Evolutionary conservation across 1,139 yeast genomes (phyloP).

Genomic region (Kurtzmaniella quercitrusa): DNA sequence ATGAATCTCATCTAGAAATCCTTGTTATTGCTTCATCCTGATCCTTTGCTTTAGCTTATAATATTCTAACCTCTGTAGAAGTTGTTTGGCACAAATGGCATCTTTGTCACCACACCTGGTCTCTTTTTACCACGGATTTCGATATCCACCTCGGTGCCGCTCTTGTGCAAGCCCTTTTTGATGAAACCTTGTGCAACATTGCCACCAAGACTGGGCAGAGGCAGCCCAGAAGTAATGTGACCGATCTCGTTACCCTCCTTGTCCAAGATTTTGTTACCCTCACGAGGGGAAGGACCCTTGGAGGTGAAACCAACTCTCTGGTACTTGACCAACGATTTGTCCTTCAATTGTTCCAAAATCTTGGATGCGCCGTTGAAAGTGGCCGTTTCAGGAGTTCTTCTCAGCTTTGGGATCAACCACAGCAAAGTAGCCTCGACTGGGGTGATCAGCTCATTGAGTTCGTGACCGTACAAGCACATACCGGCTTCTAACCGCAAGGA

Average conservation of each 20-base stretch:
- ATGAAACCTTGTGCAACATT: conserved; percentile 93
- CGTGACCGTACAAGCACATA: conserved; percentile 96
- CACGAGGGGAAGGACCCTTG: conserved; percentile 91
- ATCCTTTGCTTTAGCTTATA: no score
- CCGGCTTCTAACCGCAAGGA: conserved; percentile 95
- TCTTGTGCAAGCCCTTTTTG: conserved; percentile 65
- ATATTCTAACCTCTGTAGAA: conserved; percentile 47
- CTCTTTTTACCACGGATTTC: conserved; percentile 82
- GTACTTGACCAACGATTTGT: conserved; percentile 52
- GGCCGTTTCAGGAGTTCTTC: conserved; percentile 48
- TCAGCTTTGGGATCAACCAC: conserved; percentile 83
- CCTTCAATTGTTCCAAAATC: conserved; percentile 66
- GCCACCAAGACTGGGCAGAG: conserved; percentile 81
- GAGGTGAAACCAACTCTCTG: conserved; percentile 73
- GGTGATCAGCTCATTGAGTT: conserved; percentile 71
- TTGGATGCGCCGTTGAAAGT: conserved; percentile 75
- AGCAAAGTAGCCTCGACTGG: conserved; percentile 87
- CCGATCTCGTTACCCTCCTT: conserved; percentile 58
- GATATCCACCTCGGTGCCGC: conserved; percentile 69
- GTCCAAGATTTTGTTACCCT: conserved; percentile 65
- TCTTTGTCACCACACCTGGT: conserved; percentile 67
- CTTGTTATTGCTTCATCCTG: no score
- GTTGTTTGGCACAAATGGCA: conserved; percentile 78
- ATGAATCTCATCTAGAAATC: no score
- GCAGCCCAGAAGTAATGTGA: conserved; percentile 80